Percentiles rank a stretch among this genome's conserved stretches.
Evolutionary conservation across 148 eudicot genomes (phyloP).

Genomic region (Rhododendron molle): DNA sequence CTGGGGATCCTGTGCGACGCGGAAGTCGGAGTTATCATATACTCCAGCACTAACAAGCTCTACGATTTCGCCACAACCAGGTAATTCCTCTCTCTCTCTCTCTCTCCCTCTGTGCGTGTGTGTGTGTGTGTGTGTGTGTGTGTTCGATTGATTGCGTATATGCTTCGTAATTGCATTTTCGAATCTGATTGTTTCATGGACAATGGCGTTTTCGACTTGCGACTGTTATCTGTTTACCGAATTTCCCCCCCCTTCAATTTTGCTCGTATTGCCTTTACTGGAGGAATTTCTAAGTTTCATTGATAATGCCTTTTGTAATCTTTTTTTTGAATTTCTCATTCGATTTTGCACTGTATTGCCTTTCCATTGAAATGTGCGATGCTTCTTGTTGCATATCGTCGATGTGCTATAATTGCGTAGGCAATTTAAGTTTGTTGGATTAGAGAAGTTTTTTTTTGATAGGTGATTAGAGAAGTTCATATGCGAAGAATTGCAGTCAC

Average conservation of each 20-base stretch:
- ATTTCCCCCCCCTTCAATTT: not conserved
- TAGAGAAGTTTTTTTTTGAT: not conserved
- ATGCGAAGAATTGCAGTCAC: not conserved
- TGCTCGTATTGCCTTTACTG: not conserved
- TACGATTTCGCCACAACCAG: slow-evolving; percentile 52
- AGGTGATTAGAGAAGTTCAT: not conserved
- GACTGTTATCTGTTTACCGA: too few relatives aligned
- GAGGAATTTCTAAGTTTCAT: not conserved
- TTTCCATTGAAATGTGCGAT: not conserved
- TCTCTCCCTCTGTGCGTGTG: too few relatives aligned
- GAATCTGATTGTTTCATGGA: too few relatives aligned
- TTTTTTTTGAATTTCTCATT: not conserved
- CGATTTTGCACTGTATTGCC: not conserved
- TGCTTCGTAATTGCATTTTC: too few relatives aligned
- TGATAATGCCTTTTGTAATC: not conserved
- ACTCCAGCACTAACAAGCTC: slow-evolving; percentile 57
- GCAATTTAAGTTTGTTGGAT: not conserved
- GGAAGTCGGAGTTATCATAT: slow-evolving; percentile 55
- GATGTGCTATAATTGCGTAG: not conserved
- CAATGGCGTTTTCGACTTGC: too few relatives aligned
- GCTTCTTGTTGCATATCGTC: too few relatives aligned
- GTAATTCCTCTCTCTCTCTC: slow-evolving; percentile 10
- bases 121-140: too few relatives aligned
- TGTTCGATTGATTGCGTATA: too few relatives aligned
- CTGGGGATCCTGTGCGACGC: slow-evolving; percentile 61